These are phyloP conservation scores for Hyphopichia buzzinii DNA, from an alignment of 1,139 yeast species.

Conservation along the genomic window DNA sequence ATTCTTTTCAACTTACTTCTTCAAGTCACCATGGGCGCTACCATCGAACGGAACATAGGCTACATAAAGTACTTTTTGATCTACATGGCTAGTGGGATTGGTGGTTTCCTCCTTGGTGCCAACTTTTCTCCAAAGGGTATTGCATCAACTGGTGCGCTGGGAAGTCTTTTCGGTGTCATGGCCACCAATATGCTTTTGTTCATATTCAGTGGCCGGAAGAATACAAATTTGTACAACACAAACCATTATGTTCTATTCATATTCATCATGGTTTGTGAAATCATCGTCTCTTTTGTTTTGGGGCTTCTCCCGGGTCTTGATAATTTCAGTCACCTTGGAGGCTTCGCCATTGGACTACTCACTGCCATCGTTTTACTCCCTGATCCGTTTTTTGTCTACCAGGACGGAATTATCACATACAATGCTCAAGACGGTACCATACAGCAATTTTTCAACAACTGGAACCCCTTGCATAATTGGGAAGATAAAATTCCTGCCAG, in stretches of 20 bases:
- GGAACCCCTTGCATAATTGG: slow-evolving; percentile 40
- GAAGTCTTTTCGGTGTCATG: slow-evolving; percentile 68
- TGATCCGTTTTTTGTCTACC: slow-evolving; percentile 55
- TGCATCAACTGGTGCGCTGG: slow-evolving; percentile 75
- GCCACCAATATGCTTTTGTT: slow-evolving; percentile 61
- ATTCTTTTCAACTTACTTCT: slow-evolving; percentile 62
- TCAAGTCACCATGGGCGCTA: slow-evolving; percentile 61
- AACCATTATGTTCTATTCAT: slow-evolving; percentile 46
- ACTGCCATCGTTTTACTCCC: slow-evolving; percentile 52
- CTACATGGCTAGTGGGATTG: slow-evolving; percentile 61
- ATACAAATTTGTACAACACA: slow-evolving; percentile 43
- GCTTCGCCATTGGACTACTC: slow-evolving; percentile 63
- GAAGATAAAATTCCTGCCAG: slow-evolving; percentile 32
- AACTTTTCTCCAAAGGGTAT: slow-evolving; percentile 71
- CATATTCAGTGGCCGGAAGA: slow-evolving; percentile 52
- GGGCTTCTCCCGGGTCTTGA: slow-evolving; percentile 76
- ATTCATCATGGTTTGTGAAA: slow-evolving; percentile 51
- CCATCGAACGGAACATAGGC: slow-evolving; percentile 63
- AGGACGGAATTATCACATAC: slow-evolving; percentile 41
- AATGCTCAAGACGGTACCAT: slow-evolving; percentile 33
- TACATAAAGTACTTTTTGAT: slow-evolving; percentile 52
- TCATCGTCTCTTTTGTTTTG: slow-evolving; percentile 58
- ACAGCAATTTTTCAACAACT: slow-evolving; percentile 42
- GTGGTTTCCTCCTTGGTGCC: slow-evolving; percentile 70
- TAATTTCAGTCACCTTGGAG: slow-evolving; percentile 77